Conservation (phyloP, 2,329 filamentous ascomycete genomes). For the Karstenula rhodostoma region DNA sequence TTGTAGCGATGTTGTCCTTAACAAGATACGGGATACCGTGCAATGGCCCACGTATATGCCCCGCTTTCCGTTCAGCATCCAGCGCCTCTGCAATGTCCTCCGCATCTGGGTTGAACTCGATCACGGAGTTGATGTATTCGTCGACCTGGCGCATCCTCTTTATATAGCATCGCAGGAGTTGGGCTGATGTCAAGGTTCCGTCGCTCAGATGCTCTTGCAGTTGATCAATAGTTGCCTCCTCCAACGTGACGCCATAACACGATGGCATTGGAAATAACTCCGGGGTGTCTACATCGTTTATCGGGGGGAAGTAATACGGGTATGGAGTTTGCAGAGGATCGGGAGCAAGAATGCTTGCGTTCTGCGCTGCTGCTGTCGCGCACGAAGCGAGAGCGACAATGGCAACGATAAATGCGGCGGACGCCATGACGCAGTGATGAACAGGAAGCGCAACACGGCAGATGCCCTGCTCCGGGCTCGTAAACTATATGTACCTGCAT, state of each 20-base stretch:
- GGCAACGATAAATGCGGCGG: neutral
- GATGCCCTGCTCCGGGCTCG: too few species aligned
- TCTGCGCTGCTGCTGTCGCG: slow-evolving; percentile 18
- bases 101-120: slow-evolving; percentile 69
- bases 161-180: slow-evolving; percentile 54
- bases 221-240: slow-evolving; percentile 74
- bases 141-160: slow-evolving; percentile 68
- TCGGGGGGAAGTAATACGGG: slow-evolving; percentile 48
- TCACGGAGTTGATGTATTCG: slow-evolving; percentile 68
- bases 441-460: too few species aligned
- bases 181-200: slow-evolving; percentile 40
- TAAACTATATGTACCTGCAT: slow-evolving; percentile 2
- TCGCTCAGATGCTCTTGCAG: slow-evolving; percentile 67
- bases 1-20: slow-evolving; percentile 68
- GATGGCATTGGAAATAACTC: slow-evolving; percentile 67
- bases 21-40: slow-evolving; percentile 80
- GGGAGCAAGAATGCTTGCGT: slow-evolving; percentile 20
- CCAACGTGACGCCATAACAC: slow-evolving; percentile 68
- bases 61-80: slow-evolving; percentile 67
- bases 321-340: slow-evolving; percentile 38
- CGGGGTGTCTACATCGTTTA: slow-evolving; percentile 33
- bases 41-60: slow-evolving; percentile 68
- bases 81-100: slow-evolving; percentile 66
- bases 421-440: neutral
- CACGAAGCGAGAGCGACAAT: slow-evolving; percentile 5